These are phyloP conservation scores for Leishmania aethiopica DNA, from an alignment of 208 protist species.

Conservation along the genomic window DNA sequence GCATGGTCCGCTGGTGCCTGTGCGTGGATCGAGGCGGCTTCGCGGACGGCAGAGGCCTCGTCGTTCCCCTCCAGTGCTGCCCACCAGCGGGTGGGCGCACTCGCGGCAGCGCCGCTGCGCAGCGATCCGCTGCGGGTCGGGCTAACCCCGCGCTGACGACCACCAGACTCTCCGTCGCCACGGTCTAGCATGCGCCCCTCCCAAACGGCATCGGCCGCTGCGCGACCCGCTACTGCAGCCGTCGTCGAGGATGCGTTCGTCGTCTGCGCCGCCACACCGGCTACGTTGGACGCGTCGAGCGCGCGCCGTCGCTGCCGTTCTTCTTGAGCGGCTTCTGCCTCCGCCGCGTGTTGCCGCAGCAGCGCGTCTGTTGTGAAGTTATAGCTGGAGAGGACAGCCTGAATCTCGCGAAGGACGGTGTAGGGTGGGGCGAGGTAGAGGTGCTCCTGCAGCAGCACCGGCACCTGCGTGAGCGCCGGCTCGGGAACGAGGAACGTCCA, in stretches of 20 bases:
- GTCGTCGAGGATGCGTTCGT: background rate
- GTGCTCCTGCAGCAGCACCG: slow-evolving; percentile 37
- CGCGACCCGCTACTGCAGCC: background rate
- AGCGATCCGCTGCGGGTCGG: background rate
- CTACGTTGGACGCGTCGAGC: background rate
- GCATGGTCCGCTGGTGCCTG: background rate
- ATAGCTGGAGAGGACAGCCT: slow-evolving; percentile 52
- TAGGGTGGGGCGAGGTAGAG: slow-evolving; percentile 68
- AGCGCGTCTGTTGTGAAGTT: slow-evolving; percentile 62
- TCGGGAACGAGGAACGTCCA: slow-evolving; percentile 63
- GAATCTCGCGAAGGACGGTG: slow-evolving; percentile 36
- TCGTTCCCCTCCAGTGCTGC: background rate
- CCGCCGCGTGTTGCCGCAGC: slow-evolving; percentile 21
- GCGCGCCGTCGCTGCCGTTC: background rate
- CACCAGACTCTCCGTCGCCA: background rate
- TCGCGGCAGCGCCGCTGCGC: background rate
- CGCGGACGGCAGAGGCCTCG: too few relatives aligned
- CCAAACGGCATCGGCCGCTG: background rate
- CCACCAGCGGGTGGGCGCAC: background rate
- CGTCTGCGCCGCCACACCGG: background rate
- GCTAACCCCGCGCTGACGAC: background rate
- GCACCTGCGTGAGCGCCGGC: slow-evolving; percentile 35
- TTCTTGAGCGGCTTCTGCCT: background rate
- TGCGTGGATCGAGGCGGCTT: background rate
- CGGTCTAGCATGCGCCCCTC: background rate